Evolutionary conservation across 352 stramenopile species (phyloP).

Genomic region (Globisporangium iwayamae): DNA sequence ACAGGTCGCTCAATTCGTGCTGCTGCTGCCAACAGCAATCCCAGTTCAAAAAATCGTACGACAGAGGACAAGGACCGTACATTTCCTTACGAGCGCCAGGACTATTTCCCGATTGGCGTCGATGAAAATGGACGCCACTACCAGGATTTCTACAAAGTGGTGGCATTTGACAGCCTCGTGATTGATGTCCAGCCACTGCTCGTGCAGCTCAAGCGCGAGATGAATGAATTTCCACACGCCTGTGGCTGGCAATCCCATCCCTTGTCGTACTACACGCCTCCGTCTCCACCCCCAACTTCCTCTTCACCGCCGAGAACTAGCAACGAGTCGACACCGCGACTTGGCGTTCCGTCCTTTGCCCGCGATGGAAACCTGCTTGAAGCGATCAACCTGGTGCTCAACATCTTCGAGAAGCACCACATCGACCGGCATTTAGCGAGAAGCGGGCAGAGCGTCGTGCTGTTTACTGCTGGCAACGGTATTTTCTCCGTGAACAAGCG

Average conservation of each 20-base stretch:
- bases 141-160: constrained; percentile 85
- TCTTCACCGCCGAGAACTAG: constrained; percentile 10
- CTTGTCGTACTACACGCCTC: constrained; percentile 31
- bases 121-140: constrained; percentile 78
- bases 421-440: constrained; percentile 95
- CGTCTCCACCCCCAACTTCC: constrained; percentile 1
- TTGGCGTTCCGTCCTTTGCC: constrained; percentile 58
- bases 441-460: constrained; percentile 95
- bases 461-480: constrained; percentile 93
- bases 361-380: constrained; percentile 95
- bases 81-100: constrained; percentile 58
- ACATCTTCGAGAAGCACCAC: constrained; percentile 98
- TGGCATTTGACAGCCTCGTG: constrained; percentile 68
- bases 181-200: constrained; percentile 68
- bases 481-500: constrained; percentile 96
- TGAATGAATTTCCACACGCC: constrained; percentile 68
- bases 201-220: constrained; percentile 70
- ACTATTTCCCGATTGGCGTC: constrained; percentile 67
- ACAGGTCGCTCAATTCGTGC: constrained; percentile 6
- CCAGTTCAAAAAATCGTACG: constrained; percentile 16
- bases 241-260: constrained; percentile 59
- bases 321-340: constrained; percentile 18
- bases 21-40: background rate
- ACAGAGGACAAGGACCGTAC: constrained; percentile 41
- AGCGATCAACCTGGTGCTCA: constrained; percentile 98